Conservation (phyloP, 306 rosid species). For the Inga laurina region DNA sequence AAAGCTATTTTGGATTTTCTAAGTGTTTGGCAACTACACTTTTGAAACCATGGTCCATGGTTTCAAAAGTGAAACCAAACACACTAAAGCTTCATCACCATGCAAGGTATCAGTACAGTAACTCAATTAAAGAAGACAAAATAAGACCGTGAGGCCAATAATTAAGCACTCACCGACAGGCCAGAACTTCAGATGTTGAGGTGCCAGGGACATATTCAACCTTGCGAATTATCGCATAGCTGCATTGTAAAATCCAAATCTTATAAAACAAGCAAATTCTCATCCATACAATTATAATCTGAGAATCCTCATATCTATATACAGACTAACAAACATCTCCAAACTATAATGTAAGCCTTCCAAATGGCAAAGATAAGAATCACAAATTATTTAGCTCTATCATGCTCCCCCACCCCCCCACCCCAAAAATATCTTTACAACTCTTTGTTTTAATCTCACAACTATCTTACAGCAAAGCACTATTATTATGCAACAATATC, state of each 20-base stretch:
- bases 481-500: too few species aligned
- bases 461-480: too few species aligned
- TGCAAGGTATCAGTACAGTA: not conserved
- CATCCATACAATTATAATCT: not conserved
- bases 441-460: too few species aligned
- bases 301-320: not conserved
- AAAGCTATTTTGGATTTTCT: too few species aligned
- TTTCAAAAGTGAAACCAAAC: too few species aligned
- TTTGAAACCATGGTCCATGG: too few species aligned
- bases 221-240: conserved; percentile 75
- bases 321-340: not conserved
- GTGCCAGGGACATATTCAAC: conserved; percentile 64
- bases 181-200: conserved; percentile 63
- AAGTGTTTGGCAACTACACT: too few species aligned
- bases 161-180: conserved; percentile 67
- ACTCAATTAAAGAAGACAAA: not conserved
- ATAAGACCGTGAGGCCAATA: conserved; percentile 3
- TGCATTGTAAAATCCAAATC: conserved; percentile 42
- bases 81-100: not conserved
- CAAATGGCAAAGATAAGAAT: not conserved
- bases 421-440: too few species aligned
- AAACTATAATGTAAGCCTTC: not conserved
- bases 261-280: conserved; percentile 7
- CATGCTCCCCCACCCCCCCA: too few species aligned
- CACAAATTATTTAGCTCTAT: too few species aligned